Evolutionary conservation across 352 stramenopile genomes (phyloP), one percentile per base, ranked within the genome.

Genomic region (Globisporangium acanthophoron): DNA sequence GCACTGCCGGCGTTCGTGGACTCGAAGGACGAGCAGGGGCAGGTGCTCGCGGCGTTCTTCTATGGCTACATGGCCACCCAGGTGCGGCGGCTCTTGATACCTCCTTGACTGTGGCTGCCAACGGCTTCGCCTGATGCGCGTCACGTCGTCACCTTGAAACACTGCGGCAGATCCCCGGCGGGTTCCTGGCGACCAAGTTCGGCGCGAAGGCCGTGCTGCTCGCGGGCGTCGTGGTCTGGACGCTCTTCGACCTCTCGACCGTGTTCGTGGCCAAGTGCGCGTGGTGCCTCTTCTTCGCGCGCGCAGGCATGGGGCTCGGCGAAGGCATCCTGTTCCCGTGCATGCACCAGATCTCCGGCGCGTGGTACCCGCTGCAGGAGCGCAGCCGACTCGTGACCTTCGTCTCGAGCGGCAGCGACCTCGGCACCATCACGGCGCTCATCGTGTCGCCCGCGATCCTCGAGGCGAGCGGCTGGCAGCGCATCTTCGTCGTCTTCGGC

Each of bases 1-100:
- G 83, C 84, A 40, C 73, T 94, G 49, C 78, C 84, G 24, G 71
- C 80, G 13, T 91, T 95, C 55, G 71, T 92, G 18, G 67, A 72
- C 49, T 71, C 80, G 67, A 92, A 92, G 58, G 74, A 74, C 20
- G 75, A 90, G 52, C 86, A 95, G 59, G 84, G 86, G 0, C 78
- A 90, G 59, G 72, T 95, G 45, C 71, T 95, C 39, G 88, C 84
- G 15, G 78, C 84, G 24, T 95, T 95, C 65, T 95, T 92, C 68
- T 95, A 92, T 47, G 86, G 86, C 46, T 95, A 95, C 66, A 82
- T 95, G 72, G 73, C 77, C 61, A 95, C 86, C 9, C 86, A 95
- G 73, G 82, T 88, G 21, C 24, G 35, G 21, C n/a, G 3, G 16
- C 47, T 48, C 39, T n/a, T 43, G 12, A 24, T 1, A 24, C 21